These are phyloP conservation scores for Tetradesmus lagerheimii DNA, from an alignment of 139 green algal genomes.

Conservation along the genomic window DNA sequence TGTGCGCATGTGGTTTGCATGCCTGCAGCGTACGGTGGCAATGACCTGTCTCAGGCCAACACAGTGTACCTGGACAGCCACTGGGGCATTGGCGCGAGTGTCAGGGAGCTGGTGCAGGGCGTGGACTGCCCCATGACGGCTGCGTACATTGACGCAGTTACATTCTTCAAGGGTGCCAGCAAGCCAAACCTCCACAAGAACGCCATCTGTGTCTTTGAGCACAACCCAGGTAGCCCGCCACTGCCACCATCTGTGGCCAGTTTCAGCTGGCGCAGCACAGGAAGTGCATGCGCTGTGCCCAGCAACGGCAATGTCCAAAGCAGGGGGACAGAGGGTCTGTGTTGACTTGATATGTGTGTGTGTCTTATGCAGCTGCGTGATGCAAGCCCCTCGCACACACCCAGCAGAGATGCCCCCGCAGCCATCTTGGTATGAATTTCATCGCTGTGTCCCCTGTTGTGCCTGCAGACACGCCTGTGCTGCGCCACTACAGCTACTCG, in stretches of 20 bases:
- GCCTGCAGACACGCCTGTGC: slow-evolving; percentile 22
- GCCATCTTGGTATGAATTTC: too few species aligned
- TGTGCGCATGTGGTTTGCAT: not conserved
- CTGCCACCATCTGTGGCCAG: too few species aligned
- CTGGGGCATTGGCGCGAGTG: slow-evolving; percentile 44
- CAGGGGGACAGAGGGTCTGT: too few species aligned
- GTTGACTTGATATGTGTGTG: too few species aligned
- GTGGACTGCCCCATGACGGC: slow-evolving; percentile 45
- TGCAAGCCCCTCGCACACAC: not conserved
- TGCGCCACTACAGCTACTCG: slow-evolving; percentile 45
- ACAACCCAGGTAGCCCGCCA: slow-evolving; percentile 48
- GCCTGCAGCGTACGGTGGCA: slow-evolving; percentile 50
- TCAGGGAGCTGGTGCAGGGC: slow-evolving; percentile 42
- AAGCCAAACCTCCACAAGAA: slow-evolving; percentile 27
- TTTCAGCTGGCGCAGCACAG: too few species aligned
- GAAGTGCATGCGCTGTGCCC: not conserved
- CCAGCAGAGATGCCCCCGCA: too few species aligned
- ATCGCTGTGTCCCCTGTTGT: too few species aligned
- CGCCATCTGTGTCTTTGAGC: slow-evolving; percentile 51
- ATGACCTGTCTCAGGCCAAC: slow-evolving; percentile 32
- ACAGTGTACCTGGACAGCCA: slow-evolving; percentile 50
- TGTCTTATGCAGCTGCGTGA: too few species aligned
- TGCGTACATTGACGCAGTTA: slow-evolving; percentile 45
- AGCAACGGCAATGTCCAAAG: too few species aligned
- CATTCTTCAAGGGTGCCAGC: slow-evolving; percentile 39